Evolutionary conservation across 1,284 basidiomycete species (phyloP).

Genomic region (Polyporus tsugae): DNA sequence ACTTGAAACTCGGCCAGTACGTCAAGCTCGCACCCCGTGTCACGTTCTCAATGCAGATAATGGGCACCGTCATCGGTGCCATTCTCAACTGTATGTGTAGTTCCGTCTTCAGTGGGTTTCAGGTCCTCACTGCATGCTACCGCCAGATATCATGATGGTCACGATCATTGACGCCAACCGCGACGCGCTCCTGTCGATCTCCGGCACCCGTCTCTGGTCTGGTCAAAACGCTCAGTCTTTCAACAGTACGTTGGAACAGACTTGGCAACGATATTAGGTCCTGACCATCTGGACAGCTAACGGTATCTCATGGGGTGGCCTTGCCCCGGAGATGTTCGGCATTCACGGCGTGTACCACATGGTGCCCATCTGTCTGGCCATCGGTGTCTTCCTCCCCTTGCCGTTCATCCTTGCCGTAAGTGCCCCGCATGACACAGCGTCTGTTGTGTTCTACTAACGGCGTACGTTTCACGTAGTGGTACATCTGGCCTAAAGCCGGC

Average conservation of each 20-base stretch:
- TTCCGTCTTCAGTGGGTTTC: constrained; percentile 18
- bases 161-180: constrained; percentile 54
- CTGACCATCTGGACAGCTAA: constrained; percentile 43
- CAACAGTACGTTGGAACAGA: constrained; percentile 40
- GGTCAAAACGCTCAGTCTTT: constrained; percentile 61
- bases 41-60: constrained; percentile 65
- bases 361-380: constrained; percentile 59
- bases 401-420: constrained; percentile 53
- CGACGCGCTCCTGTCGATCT: constrained; percentile 44
- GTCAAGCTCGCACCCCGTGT: constrained; percentile 71
- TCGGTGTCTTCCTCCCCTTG: constrained; percentile 59
- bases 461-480: constrained; percentile 39
- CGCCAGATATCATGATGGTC: constrained; percentile 55
- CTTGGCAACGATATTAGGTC: background rate
- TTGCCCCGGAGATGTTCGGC: constrained; percentile 60
- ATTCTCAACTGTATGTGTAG: constrained; percentile 49
- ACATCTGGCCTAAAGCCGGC: constrained; percentile 54
- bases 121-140: background rate
- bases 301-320: constrained; percentile 67
- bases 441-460: background rate
- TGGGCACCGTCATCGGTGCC: constrained; percentile 55
- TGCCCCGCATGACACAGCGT: background rate
- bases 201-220: constrained; percentile 52
- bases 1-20: constrained; percentile 59
- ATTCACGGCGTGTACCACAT: constrained; percentile 57